Base-by-base conservation (phyloP, 2,329 filamentous ascomycete genomes). In the Fusarium nisikadoi region DNA sequence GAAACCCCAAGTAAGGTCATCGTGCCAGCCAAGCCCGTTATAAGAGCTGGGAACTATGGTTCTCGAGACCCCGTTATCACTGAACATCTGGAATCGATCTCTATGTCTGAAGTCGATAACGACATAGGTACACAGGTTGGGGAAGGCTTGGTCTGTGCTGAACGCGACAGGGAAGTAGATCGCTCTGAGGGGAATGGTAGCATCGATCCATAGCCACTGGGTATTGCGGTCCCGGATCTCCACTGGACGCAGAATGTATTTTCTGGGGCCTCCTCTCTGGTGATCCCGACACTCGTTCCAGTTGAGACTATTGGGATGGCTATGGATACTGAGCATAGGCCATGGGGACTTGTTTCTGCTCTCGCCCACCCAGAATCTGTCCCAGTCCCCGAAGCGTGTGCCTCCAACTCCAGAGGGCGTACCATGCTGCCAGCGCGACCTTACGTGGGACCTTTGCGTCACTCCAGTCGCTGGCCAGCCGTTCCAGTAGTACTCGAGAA, bases 121-220 rank as follows among this genome's bases (percentile, higher is more conserved):
- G 5, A 36, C 66, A 2, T 69, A 69, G 5, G 66, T 69, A 9
- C 64, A 69, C 0, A 68, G 8, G 10, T 41, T 8, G 0, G 14
- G 11, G 4, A 69, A 68, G 0, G 64, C 66, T 4, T 69, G 27
- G 14, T 69, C 66, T 11, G 66, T 33, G 1, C 1, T 42, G 0
- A 39, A 27, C 0, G 29, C 2, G 3, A 69, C 58, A 0, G 66
- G 66, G 11, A 69, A 68, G 20, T 69, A 69, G 10, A 69, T 45
- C 0, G 66, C 64, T 25, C 66, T 57, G 0, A 69, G 11, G 0
- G 66, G 66, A 0, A 69, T 58, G 0, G 66, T 69, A 13, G 36
- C 66, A 8, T 69, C 66, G 1, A 69, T 69, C 66, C 66, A 69
- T 0, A 69, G 25, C 66, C 66, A 69, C 29, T 69, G 50, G 0